Evolutionary conservation across 2,329 filamentous ascomycete species (phyloP), one percentile per base, ranked within the genome.

Genomic region (Fusarium sp.): DNA sequence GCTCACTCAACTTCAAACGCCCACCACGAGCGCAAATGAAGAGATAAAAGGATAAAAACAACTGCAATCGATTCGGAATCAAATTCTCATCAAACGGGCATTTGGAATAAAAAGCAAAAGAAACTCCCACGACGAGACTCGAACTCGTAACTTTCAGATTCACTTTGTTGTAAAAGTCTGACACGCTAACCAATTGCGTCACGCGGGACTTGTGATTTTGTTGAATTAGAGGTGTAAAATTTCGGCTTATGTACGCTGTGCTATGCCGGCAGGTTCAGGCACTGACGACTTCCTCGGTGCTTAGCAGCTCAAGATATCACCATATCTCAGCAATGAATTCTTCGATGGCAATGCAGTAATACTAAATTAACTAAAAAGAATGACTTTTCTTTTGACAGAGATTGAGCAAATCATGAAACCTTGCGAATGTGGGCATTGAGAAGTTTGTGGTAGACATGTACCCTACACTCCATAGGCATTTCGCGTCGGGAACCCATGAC

Each of bases 181-280:
- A 67, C 64, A 67, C 64, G 62, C 64, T 67, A 67, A 67, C 62
- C 64, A 67, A 67, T 67, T 67, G 64, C 64, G 64, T 67, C 64
- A 67, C n/a, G n/a, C 45, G 12, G 63, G 64, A 42, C 0, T 4
- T 49, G 1, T 6, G 5, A 3, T 27, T 6, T n/a, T n/a, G 1
- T 48, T 27, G 0, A 6, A 17, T 1, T 15, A 18, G 7, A 4
- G 6, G 6, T 41, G 23, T 0, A 7, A 4, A 45, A 15, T 18
- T 18, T 2, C 11, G 1, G 18, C 2, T 4, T 30, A 27, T 45
- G 20, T 9, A 11, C 30, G 10, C 10, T 9, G 7, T 11, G 10
- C 10, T 30, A 3, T 5, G 30, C 30, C 30, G 30, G 30, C 30
- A 30, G 30, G 30, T 8, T 3, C 7, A 9, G 10, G 10, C 30